These are phyloP conservation scores for Talaromyces liani DNA, from an alignment of 495 filamentous ascomycete species.

Conservation along the genomic window DNA sequence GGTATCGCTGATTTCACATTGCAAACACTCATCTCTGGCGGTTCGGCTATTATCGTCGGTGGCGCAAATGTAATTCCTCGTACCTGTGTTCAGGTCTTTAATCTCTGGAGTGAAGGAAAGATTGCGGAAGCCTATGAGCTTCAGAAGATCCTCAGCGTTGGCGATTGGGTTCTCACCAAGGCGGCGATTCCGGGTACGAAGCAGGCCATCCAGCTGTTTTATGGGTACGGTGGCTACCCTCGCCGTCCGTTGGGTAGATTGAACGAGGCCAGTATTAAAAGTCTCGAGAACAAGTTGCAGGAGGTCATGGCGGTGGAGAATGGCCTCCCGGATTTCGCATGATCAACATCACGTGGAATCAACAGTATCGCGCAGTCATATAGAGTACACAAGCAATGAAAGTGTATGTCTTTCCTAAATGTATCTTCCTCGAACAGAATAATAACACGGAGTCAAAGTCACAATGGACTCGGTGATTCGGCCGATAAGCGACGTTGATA, in stretches of 20 bases:
- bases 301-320: constrained; percentile 64
- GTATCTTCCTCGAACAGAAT: neutral
- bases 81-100: constrained; percentile 74
- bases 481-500: neutral
- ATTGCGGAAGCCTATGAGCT: constrained; percentile 65
- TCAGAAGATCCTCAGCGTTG: constrained; percentile 63
- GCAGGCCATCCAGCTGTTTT: constrained; percentile 73
- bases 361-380: neutral
- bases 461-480: neutral
- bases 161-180: constrained; percentile 85
- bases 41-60: constrained; percentile 78
- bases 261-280: constrained; percentile 43
- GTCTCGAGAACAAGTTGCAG: constrained; percentile 53
- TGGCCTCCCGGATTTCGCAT: constrained; percentile 26
- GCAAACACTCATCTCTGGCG: constrained; percentile 73
- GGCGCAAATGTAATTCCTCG: constrained; percentile 83
- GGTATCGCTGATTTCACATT: constrained; percentile 84
- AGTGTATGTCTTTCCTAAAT: neutral
- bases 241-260: constrained; percentile 65
- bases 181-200: constrained; percentile 82
- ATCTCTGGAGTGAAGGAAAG: constrained; percentile 65
- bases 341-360: neutral
- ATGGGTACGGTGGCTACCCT: constrained; percentile 76
- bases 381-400: neutral
- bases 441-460: neutral